Base-by-base conservation (phyloP, 768 basidiomycete species). In the Naganishia friedmannii region DNA sequence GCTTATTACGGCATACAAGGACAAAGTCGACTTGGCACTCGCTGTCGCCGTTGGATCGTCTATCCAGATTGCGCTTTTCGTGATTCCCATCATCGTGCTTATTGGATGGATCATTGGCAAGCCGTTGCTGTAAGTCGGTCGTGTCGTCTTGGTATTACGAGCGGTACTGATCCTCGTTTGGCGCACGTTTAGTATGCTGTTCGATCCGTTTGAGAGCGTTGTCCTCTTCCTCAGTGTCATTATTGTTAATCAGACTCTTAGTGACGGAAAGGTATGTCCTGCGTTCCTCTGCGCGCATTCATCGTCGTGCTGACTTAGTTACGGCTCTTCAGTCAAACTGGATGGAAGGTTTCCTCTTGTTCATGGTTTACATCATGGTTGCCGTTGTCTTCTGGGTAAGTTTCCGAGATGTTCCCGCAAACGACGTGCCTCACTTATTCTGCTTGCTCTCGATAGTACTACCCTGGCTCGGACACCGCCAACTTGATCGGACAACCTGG, bases 31-130 rank as follows among this genome's bases (percentile, higher is more conserved):
- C 54, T 85, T 96, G 7, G 91, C 90, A 76, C 83, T 96, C 67
- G 88, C 90, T 29, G 91, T 95, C 26, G 91, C 93, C n/a, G 90
- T 92, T 85, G 94, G 73, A 87, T 93, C 77, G 87, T 96, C 78
- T 87, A 95, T 80, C 89, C 92, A 80, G 71, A 78, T 80, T 48
- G 77, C 79, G 53, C 63, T 77, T 17, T 79, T 74, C 60, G 67
- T 74, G 53, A 72, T 72, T 63, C 74, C 90, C 86, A 66, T 88
- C 74, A 88, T 90, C 73, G 86, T 91, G 34, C 84, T 84, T 10
- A 83, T 95, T 9, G 91, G 84, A 4, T 96, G 92, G 93, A 86
- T 86, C 28, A 82, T 93, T 58, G 88, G 87, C 66, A 93, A 92
- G 72, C 82, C 82, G 10, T 72, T 83, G 72, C 75, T 81, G 70